Base-by-base conservation (phyloP, 2,329 filamentous ascomycete species). In the Ophiostoma tasmaniense region DNA sequence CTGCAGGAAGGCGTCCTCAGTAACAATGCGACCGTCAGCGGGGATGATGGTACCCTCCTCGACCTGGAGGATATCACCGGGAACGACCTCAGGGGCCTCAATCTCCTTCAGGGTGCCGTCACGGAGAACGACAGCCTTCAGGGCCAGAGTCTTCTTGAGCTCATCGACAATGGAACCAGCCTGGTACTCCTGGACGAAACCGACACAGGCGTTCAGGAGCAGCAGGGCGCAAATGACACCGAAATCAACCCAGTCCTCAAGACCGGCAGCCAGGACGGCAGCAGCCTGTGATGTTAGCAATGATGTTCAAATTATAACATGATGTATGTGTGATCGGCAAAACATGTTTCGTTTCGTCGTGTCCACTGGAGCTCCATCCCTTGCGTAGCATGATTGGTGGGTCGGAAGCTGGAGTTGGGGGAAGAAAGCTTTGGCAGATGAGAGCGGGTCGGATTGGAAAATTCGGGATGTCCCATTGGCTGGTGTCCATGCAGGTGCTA, bases 21-120 rank as follows among this genome's bases (percentile, higher is more conserved):
- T 93, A 72, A 95, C 88, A 75, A 96, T 89, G 73, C 89, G 89
- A 74, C 92, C 92, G 79, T 97, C 93, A 73, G 92, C 93, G 72
- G 92, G 91, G 74, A 96, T 91, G 74, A 96, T 96, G 72, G 91
- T 94, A 80, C 92, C 93, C 85, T 96, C 92, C 79, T 96, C 92
- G 72, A 96, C 86, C 79, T 93, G 90, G 71, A 96, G 84, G 75
- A 96, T 93, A 82, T 96, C 92, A 79, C 92, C 92, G 73, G 92
- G 91, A 72, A 96, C 92, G 72, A 96, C 90, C 75, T 93, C 89
- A 67, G 90, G 87, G 71, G 91, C 90, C 81, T 93, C 90, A 71
- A 96, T 83, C 79, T 96, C 92, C 79, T 88, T 85, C 71, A 93
- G 85, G 69, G 85, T 83, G 71, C 89, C 90, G 77, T 94, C 90